These are phyloP conservation scores for Gardenia jasminoides DNA, from an alignment of 257 asterid species.

Conservation along the genomic window DNA sequence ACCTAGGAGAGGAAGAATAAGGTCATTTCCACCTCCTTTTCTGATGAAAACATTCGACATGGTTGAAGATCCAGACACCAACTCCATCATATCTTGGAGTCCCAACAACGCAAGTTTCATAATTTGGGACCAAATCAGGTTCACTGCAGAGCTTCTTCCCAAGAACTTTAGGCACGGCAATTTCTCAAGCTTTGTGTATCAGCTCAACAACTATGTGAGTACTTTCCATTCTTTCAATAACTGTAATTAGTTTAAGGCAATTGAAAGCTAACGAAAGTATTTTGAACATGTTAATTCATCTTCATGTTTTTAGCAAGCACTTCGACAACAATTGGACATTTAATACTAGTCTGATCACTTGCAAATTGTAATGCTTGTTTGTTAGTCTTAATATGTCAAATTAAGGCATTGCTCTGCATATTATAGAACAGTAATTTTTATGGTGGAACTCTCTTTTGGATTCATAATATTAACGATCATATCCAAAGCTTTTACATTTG, in stretches of 20 bases:
- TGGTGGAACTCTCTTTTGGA: background rate
- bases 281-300: too few relatives aligned
- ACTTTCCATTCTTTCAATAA: background rate
- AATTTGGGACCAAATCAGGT: slow-evolving; percentile 39
- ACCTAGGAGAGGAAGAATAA: background rate
- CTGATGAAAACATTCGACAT: slow-evolving; percentile 33
- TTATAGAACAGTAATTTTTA: background rate
- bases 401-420: background rate
- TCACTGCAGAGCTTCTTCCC: slow-evolving; percentile 40
- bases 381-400: background rate
- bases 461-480: background rate
- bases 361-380: background rate
- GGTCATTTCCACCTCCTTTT: slow-evolving; percentile 37
- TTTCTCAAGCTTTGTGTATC: slow-evolving; percentile 49
- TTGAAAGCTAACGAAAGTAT: too few relatives aligned
- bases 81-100: slow-evolving; percentile 41
- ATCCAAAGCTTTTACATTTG: background rate
- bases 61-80: slow-evolving; percentile 42
- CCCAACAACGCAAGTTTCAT: slow-evolving; percentile 36
- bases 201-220: slow-evolving; percentile 54
- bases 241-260: too few relatives aligned
- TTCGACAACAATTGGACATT: too few relatives aligned
- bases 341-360: too few relatives aligned
- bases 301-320: too few relatives aligned
- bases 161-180: slow-evolving; percentile 38